Evolutionary conservation across 2,329 filamentous ascomycete genomes (phyloP), one percentile per base, ranked within the genome.

Genomic region (Fusarium sp.): DNA sequence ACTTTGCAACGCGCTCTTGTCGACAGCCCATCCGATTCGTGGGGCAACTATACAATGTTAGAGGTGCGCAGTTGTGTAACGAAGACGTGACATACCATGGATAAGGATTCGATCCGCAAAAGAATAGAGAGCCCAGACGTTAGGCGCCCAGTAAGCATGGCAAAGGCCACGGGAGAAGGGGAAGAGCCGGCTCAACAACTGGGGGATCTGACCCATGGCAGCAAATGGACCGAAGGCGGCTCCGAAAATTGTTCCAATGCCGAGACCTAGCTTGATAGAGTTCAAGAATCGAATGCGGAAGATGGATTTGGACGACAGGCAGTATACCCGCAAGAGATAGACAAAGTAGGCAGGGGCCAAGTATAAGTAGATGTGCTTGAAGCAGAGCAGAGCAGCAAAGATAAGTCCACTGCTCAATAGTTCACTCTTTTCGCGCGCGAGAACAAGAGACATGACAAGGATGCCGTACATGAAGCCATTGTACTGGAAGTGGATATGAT

Each of bases 401-500:
- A 94, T 81, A 3, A 97, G 83, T 0, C 94, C 96, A 73, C 94
- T 96, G 47, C 85, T 84, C 15, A 98, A 86, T 34, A 96, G 84
- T 0, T 92, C 92, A 5, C 91, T 91, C 76, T 88, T 89, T 74
- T 91, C 89, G 53, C 93, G 90, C 9, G 94, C 94, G 63, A 97
- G 83, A 3, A 97, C 92, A 50, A 99, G 86, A 4, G 96, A 98
- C 57, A 95, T 85, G 40, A 98, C 88, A 53, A 99, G 85, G 45
- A 98, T 84, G 40, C 96, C 96, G 79, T 98, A 99, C 82, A 99
- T 89, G 82, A 95, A 94, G 43, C 96, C 95, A 83, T 99, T 99
- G 84, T 99, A 99, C 84, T 99, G 96, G 80, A 99, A 99, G 80
- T 98, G 95, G 71, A 98, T 95, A 79, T 99, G 96, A 78, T 99